Evolutionary conservation across 1,284 basidiomycete genomes (phyloP).

Genomic region (Mycosarcoma maydis): DNA sequence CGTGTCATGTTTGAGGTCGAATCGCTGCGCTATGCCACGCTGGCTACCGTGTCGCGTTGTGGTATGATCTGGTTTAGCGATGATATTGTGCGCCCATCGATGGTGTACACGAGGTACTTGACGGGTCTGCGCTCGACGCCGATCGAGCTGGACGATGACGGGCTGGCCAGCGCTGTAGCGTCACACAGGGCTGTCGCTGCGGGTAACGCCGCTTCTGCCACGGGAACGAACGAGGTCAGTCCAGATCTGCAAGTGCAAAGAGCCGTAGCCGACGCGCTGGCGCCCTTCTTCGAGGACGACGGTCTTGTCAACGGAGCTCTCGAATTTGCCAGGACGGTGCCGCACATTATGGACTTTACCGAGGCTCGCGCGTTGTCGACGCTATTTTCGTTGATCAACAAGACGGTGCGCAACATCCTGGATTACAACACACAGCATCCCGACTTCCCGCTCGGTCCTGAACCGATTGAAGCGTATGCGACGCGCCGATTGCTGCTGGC

Average conservation of each 20-base stretch:
- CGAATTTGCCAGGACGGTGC: conserved; percentile 79
- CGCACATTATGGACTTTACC: conserved; percentile 99
- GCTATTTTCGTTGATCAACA: conserved; percentile 95
- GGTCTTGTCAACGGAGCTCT: conserved; percentile 84
- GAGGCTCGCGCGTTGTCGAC: conserved; percentile 89
- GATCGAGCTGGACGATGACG: conserved; percentile 92
- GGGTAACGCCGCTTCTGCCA: conserved; percentile 5
- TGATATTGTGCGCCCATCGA: conserved; percentile 86
- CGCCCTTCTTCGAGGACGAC: conserved; percentile 73
- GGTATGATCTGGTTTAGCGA: conserved; percentile 99
- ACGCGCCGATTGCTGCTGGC: conserved; percentile 88
- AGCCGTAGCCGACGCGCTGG: conserved; percentile 73
- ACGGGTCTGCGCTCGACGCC: conserved; percentile 78
- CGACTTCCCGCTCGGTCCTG: conserved; percentile 87
- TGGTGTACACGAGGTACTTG: conserved; percentile 92
- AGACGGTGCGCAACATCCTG: conserved; percentile 89
- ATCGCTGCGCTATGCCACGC: conserved; percentile 94
- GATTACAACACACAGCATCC: conserved; percentile 94
- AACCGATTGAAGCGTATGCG: conserved; percentile 89
- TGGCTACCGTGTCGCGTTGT: conserved; percentile 98
- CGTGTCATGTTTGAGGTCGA: conserved; percentile 99
- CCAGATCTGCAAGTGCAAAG: conserved; percentile 78
- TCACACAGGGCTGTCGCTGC: conserved; percentile 73
- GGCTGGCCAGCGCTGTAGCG: conserved; percentile 62
- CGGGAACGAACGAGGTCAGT: conserved; percentile 68